Conservation (phyloP, 306 rosid genomes). For the Dicorynia guianensis region DNA sequence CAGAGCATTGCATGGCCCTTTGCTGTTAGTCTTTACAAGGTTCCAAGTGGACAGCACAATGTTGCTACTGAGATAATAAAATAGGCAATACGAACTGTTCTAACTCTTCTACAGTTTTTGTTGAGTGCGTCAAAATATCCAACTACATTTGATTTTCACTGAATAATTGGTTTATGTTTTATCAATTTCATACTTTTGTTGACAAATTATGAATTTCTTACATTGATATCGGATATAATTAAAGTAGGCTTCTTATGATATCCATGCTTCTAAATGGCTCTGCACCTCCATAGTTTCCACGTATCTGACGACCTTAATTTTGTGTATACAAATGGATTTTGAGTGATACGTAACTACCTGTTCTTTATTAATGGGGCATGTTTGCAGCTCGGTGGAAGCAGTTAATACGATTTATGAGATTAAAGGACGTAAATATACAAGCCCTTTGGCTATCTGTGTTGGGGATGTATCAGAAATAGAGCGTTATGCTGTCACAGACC, state of each 20-base stretch:
- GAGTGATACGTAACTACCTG: constrained; percentile 1
- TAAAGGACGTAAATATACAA: constrained; percentile 79
- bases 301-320: not conserved
- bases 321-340: not conserved
- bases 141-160: no score
- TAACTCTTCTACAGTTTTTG: not conserved
- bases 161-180: not conserved
- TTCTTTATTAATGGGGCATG: constrained; percentile 34
- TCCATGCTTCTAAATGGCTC: not conserved
- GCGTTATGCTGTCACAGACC: constrained; percentile 72
- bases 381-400: constrained; percentile 75
- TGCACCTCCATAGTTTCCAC: constrained; percentile 1
- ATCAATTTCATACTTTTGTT: not conserved
- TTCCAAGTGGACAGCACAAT: not conserved
- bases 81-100: not conserved
- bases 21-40: not conserved
- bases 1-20: no score
- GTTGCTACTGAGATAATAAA: not conserved
- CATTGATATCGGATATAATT: not conserved
- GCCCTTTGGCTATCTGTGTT: constrained; percentile 87
- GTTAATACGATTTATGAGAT: constrained; percentile 79
- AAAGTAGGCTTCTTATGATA: not conserved
- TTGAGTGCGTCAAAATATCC: not conserved
- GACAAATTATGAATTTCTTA: not conserved
- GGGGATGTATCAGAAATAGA: constrained; percentile 70